Base-by-base conservation (phyloP, 805 yeast genomes). In the Starmerella bombicola region DNA sequence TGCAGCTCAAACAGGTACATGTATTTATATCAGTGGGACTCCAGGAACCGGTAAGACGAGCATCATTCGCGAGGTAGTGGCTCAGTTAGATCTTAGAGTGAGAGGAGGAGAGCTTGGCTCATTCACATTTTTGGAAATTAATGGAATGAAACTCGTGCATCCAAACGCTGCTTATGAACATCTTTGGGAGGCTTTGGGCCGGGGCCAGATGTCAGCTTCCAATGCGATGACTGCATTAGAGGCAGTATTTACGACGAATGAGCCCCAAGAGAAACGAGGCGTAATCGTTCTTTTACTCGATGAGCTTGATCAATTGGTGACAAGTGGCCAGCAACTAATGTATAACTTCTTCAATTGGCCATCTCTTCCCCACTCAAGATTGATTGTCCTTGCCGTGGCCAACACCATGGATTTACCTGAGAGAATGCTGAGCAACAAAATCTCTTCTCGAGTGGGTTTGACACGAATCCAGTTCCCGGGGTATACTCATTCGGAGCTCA, bases 301-400 rank as follows among this genome's bases (percentile, higher is more conserved):
- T 61, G 99, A 91, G 58, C 66, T 91, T 43, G 99, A 91, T 60
- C 96, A 91, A 55, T 68, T 91, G 38, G 86, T 85, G 9, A 78
- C 86, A 1, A 76, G 73, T 40, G 77, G 76, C 43, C 95, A 84
- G 56, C 53, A 49, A 32, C 86, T 88, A 26, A 78, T 88, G 79
- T 91, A 91, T 64, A 91, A 91, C 58, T 84, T 91, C 56, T 85
- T 91, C 68, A 91, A 91, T 61, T 91, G 99, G 99, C 95, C 98
- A 4, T 76, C 94, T 0, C 76, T 82, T 53, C 65, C 71, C 10
- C 66, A 75, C 49, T 85, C 97, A 4, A 78, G 78, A 52, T 65
- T 91, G 37, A 74, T 91, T 37, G 93, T 91, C 2, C 68, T 91
- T 31, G 96, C 97, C 0, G 85, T 91, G 23, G 96, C 97, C 3